Base-by-base conservation (phyloP, 2,329 filamentous ascomycete species). In the Aureobasidium sp. region DNA sequence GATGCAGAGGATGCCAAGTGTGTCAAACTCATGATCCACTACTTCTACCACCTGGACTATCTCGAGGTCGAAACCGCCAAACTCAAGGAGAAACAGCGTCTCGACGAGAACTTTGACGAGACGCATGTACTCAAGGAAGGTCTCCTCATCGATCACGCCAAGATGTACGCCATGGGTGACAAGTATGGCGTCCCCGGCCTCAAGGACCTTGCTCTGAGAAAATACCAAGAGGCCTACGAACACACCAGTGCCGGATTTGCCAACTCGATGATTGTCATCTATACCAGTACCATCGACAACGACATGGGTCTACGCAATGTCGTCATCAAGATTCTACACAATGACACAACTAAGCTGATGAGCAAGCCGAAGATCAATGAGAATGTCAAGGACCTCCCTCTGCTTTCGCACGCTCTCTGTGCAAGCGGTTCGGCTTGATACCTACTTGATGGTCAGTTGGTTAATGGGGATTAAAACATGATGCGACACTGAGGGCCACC, bases 301-400 rank as follows among this genome's bases (percentile, higher is more conserved):
- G 68, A 72, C 59, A 69, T 67, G n/a, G 69, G 66, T 9, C 63
- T 74, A 60, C 65, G 70, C 15, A 68, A 73, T 47, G 62, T 65
- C 5, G 67, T 72, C 4, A 61, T 64, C 10, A 60, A 67, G 13
- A 69, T 63, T 62, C 15, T 54, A 4, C 17, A 53, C 13, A 11
- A 11, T 8, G 15, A 38, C 10, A 11, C 15, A 1, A n/a, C 1
- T 10, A 25, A 25, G 1, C 4, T 45, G 1, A n/a, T 68, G 13
- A 62, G 66, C 8, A 68, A 65, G 38, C 64, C 67, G 0, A 66
- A 70, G 57, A 65, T 70, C n/a, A 64, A 70, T 29, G 37, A 65
- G 2, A 55, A 65, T 6, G 62, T 71, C 29, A 64, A 65, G 60
- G 66, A 68, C 15, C 67, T 68, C 58, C 65, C 68, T 64, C 66